These are phyloP conservation scores for Talaromyces rugulosus DNA, from an alignment of 2,329 filamentous ascomycete genomes.

Conservation along the genomic window DNA sequence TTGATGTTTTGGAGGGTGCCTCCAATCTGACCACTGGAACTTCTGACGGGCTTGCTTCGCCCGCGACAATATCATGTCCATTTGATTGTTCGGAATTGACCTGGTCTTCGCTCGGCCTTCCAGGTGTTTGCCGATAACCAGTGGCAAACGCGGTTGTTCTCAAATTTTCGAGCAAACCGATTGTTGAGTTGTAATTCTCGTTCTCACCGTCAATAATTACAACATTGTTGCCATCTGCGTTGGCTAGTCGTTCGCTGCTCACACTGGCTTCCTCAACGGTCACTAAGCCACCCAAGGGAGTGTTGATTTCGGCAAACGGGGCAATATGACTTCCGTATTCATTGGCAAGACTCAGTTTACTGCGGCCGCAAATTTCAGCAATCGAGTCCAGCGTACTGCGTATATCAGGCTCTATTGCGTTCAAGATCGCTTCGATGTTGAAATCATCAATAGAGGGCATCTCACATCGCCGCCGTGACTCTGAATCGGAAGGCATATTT, in stretches of 20 bases:
- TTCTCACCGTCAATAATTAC: conserved; percentile 23
- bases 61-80: not conserved
- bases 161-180: conserved; percentile 34
- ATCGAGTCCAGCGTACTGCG: conserved; percentile 57
- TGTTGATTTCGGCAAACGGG: conserved; percentile 55
- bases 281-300: conserved; percentile 30
- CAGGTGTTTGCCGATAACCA: conserved; percentile 16
- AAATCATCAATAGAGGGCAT: conserved; percentile 51
- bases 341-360: conserved; percentile 57
- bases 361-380: conserved; percentile 60
- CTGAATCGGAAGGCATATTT: conserved; percentile 26
- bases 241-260: conserved; percentile 30
- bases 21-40: conserved; percentile 10
- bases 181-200: conserved; percentile 30
- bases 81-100: not conserved
- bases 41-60: not conserved
- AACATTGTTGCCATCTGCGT: conserved; percentile 36
- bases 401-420: conserved; percentile 56
- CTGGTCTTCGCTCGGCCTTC: not conserved
- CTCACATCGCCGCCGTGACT: conserved; percentile 22
- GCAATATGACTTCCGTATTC: conserved; percentile 61
- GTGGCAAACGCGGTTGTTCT: conserved; percentile 21
- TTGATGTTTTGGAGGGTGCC: conserved; percentile 25
- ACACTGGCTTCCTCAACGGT: conserved; percentile 42
- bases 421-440: conserved; percentile 53